phyloP scores from a whole-genome alignment of 306 rosid species.

The Cucumis sativus region DNA sequence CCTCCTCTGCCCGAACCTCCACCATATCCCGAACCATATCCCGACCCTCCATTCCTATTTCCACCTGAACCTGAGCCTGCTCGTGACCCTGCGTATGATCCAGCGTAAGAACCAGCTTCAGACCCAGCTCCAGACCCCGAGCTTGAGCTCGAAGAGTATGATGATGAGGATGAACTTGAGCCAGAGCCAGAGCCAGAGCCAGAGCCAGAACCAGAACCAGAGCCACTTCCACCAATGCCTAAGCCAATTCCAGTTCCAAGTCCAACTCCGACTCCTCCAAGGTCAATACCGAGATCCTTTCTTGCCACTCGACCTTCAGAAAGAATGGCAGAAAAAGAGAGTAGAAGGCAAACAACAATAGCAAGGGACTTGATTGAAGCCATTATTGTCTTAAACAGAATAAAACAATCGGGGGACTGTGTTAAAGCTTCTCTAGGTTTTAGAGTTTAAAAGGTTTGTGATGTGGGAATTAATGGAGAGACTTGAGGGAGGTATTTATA shows the following conservation, averaged over 20 bases:
- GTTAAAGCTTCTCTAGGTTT: background rate
- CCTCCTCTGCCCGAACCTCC: constrained; percentile 1
- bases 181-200: constrained; percentile 22
- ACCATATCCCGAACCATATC: constrained; percentile 16
- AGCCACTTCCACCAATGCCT: constrained; percentile 35
- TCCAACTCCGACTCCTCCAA: constrained; percentile 52
- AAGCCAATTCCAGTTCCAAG: constrained; percentile 25
- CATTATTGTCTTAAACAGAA: background rate
- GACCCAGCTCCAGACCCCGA: constrained; percentile 5
- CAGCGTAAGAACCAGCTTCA: constrained; percentile 29
- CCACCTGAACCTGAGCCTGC: constrained; percentile 18
- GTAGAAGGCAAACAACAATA: background rate
- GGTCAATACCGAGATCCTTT: constrained; percentile 52
- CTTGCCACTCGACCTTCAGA: constrained; percentile 47
- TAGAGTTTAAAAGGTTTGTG: background rate
- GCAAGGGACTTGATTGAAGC: background rate
- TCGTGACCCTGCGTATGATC: constrained; percentile 8
- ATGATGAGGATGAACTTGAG: constrained; percentile 8
- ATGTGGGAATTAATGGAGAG: background rate
- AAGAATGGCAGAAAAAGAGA: background rate
- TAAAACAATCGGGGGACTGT: background rate
- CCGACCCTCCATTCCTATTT: constrained; percentile 21
- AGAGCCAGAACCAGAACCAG: constrained; percentile 38
- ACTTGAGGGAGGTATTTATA: background rate
- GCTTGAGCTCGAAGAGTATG: background rate